phyloP scores from a whole-genome alignment of 2,329 filamentous ascomycete genomes.

The Ilyonectria destructans region DNA sequence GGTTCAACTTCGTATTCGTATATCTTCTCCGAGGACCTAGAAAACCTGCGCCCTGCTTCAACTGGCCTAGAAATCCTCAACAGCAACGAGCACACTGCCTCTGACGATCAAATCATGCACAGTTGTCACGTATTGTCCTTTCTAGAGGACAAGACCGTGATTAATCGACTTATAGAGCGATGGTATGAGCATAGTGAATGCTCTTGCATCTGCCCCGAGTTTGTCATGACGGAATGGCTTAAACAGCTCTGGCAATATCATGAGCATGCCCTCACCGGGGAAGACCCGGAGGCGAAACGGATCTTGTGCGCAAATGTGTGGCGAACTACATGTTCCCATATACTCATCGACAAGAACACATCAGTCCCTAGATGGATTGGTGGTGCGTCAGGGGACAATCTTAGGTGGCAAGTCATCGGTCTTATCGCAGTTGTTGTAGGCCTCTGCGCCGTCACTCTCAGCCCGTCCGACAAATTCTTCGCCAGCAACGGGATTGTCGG shows the following conservation, averaged over 20 bases:
- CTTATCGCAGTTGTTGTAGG: constrained; percentile 16
- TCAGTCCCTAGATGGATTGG: not conserved
- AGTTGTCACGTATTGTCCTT: constrained; percentile 7
- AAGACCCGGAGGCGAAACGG: not conserved
- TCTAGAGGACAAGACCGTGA: not conserved
- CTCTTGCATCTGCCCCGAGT: constrained; percentile 9
- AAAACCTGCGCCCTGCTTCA: not conserved
- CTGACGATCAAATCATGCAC: not conserved
- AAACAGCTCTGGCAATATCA: constrained; percentile 5
- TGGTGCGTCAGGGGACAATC: not conserved
- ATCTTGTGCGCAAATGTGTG: not conserved
- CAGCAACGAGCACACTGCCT: not conserved
- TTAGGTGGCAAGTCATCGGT: constrained; percentile 19
- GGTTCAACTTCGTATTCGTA: constrained; percentile 5
- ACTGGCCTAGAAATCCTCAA: not conserved
- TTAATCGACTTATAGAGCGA: not conserved
- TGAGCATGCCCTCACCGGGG: not conserved
- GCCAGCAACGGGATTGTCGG: not conserved
- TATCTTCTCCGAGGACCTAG: constrained; percentile 2
- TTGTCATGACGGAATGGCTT: constrained; percentile 15
- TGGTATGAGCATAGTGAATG: constrained; percentile 24
- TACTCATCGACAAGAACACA: not conserved
- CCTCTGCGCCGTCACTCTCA: not conserved
- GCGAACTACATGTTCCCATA: not conserved
- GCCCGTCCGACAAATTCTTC: constrained; percentile 2